Evolutionary conservation across 202 grass and related monocot species (phyloP).

Genomic region (Zizania palustris): DNA sequence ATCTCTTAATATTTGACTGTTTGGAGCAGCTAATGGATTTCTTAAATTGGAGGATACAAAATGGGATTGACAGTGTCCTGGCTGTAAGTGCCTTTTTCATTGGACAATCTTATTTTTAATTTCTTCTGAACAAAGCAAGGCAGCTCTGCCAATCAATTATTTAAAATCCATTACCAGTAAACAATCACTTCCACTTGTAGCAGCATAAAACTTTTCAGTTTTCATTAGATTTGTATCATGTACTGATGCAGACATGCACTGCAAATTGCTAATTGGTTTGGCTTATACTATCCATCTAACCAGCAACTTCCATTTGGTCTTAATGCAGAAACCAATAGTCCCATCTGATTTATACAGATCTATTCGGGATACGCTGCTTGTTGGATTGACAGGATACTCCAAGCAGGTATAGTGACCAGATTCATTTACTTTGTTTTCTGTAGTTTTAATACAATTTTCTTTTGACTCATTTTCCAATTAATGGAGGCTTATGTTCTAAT

Average conservation of each 20-base stretch:
- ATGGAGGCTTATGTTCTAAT: background rate
- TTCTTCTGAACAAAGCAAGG: background rate
- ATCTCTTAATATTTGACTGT: slow-evolving; percentile 28
- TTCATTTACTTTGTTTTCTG: background rate
- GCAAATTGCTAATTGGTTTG: slow-evolving; percentile 8
- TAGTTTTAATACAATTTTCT: background rate
- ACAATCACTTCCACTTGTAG: background rate
- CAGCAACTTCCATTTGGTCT: slow-evolving; percentile 25
- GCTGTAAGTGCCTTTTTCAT: slow-evolving; percentile 57
- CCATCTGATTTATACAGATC: slow-evolving; percentile 73
- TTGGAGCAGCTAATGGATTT: slow-evolving; percentile 71
- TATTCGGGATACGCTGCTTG: slow-evolving; percentile 78
- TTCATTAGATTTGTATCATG: slow-evolving; percentile 23
- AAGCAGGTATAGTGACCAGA: slow-evolving; percentile 63
- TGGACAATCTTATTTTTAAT: slow-evolving; percentile 8
- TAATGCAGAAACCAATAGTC: slow-evolving; percentile 82
- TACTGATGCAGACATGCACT: background rate
- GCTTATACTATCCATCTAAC: slow-evolving; percentile 34
- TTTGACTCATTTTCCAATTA: background rate
- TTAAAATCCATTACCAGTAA: background rate
- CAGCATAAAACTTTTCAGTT: background rate
- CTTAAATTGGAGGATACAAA: slow-evolving; percentile 95
- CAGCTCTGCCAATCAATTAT: background rate
- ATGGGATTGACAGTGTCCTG: slow-evolving; percentile 79
- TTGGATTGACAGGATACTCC: slow-evolving; percentile 90